phyloP scores from a whole-genome alignment of 2,329 filamentous ascomycete genomes.

The Lachnellula occidentalis region DNA sequence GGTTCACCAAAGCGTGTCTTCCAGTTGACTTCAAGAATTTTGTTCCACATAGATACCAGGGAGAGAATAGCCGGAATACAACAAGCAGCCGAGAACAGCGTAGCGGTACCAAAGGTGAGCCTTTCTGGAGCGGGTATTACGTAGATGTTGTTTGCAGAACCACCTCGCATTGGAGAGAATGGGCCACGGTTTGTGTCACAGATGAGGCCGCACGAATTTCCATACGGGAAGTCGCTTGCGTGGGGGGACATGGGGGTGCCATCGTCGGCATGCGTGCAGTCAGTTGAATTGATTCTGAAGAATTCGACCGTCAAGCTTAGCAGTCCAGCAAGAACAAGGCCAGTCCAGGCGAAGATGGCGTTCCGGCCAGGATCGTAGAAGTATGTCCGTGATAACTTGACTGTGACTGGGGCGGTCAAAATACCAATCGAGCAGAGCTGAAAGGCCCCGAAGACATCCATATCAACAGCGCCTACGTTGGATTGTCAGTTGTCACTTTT shows the following conservation, averaged over 20 bases:
- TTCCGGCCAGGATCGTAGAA: conserved; percentile 59
- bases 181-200: conserved; percentile 45
- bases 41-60: conserved; percentile 56
- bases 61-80: conserved; percentile 60
- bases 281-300: conserved; percentile 44
- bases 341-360: conserved; percentile 62
- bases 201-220: conserved; percentile 39
- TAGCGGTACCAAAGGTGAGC: conserved; percentile 54
- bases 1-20: conserved; percentile 37
- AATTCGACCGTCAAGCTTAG: conserved; percentile 60
- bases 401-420: conserved; percentile 56
- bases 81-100: conserved; percentile 56
- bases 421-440: conserved; percentile 63
- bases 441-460: conserved; percentile 65
- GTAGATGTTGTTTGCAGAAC: conserved; percentile 55
- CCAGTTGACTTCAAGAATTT: conserved; percentile 59
- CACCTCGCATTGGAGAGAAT: conserved; percentile 48
- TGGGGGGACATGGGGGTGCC: conserved; percentile 35
- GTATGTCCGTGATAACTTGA: conserved; percentile 56
- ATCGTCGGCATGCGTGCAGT: conserved; percentile 38
- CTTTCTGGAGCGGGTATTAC: conserved; percentile 52
- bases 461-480: conserved; percentile 52
- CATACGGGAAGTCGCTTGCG: conserved; percentile 40
- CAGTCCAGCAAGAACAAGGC: conserved; percentile 53
- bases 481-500: conserved; percentile 5